Conservation (phyloP, 331 rosid species). For the Pyrus hybrid region DNA sequence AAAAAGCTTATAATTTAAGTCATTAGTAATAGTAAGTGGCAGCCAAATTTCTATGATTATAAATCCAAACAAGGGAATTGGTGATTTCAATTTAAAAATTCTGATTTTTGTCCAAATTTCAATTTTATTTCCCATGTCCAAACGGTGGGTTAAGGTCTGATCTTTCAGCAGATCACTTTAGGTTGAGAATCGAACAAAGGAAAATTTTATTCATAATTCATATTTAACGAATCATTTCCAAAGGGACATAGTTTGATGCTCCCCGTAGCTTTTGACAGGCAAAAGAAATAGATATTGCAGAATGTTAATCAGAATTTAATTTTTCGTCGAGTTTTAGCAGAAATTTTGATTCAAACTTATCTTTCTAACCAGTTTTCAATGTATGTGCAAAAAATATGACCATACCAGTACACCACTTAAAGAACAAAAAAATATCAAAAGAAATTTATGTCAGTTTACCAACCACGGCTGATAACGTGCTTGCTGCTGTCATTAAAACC, state of each 20-base stretch:
- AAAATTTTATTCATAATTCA: not conserved
- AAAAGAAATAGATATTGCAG: not conserved
- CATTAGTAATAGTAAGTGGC: too few relatives aligned
- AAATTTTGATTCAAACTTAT: not conserved
- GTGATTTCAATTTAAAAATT: too few relatives aligned
- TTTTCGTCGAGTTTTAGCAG: not conserved
- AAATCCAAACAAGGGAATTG: too few relatives aligned
- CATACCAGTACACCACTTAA: not conserved
- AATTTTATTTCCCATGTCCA: too few relatives aligned
- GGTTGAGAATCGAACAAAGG: not conserved
- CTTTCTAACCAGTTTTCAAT: not conserved
- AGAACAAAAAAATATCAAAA: not conserved
- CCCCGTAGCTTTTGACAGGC: not conserved
- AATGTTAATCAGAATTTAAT: not conserved
- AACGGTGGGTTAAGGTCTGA: not conserved
- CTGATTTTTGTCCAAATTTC: too few relatives aligned
- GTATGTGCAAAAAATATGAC: not conserved
- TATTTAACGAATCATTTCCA: not conserved
- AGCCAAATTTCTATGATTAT: too few relatives aligned
- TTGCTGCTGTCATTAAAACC: constrained; percentile 79
- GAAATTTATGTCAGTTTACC: constrained; percentile 20
- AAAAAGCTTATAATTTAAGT: too few relatives aligned
- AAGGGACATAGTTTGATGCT: not conserved
- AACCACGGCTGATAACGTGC: constrained; percentile 79
- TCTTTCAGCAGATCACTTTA: not conserved